phyloP scores from a whole-genome alignment of 768 basidiomycete species.

The Suillus sp. region DNA sequence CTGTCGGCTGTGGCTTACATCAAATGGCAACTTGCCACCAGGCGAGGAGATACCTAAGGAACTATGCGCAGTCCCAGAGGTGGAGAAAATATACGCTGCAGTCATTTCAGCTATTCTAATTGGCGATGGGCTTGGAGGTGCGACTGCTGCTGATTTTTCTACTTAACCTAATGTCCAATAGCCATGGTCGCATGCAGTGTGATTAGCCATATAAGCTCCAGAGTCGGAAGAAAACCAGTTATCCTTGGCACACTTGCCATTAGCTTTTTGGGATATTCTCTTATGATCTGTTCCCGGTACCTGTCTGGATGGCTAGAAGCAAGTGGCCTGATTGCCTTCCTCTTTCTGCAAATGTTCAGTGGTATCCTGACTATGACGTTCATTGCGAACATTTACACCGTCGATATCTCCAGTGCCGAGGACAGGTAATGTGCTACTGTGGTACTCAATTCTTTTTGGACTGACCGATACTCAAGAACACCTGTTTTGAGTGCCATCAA shows the following conservation, averaged over 20 bases:
- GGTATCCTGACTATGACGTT: constrained; percentile 17
- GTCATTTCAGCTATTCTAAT: constrained; percentile 20
- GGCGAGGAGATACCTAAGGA: constrained; percentile 14
- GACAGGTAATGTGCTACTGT: constrained; percentile 20
- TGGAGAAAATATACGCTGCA: constrained; percentile 27
- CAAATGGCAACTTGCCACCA: constrained; percentile 18
- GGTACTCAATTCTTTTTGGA: neutral
- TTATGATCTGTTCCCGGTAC: constrained; percentile 23
- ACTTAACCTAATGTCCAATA: constrained; percentile 7
- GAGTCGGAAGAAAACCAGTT: constrained; percentile 29
- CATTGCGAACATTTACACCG: constrained; percentile 30
- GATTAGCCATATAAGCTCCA: constrained; percentile 27
- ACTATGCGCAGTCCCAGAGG: constrained; percentile 24
- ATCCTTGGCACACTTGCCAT: constrained; percentile 17
- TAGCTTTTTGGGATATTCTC: constrained; percentile 16
- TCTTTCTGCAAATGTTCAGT: constrained; percentile 22
- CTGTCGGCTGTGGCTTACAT: constrained; percentile 28
- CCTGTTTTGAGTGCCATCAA: constrained; percentile 26
- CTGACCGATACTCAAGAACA: constrained; percentile 26
- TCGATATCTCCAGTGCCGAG: constrained; percentile 29
- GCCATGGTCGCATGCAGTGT: constrained; percentile 27
- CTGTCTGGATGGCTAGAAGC: constrained; percentile 18
- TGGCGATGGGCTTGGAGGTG: constrained; percentile 25
- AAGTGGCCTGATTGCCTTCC: constrained; percentile 23
- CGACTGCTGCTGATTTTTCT: constrained; percentile 5